These are phyloP conservation scores for Draba incana DNA, from an alignment of 345 rosid genomes.

Conservation along the genomic window DNA sequence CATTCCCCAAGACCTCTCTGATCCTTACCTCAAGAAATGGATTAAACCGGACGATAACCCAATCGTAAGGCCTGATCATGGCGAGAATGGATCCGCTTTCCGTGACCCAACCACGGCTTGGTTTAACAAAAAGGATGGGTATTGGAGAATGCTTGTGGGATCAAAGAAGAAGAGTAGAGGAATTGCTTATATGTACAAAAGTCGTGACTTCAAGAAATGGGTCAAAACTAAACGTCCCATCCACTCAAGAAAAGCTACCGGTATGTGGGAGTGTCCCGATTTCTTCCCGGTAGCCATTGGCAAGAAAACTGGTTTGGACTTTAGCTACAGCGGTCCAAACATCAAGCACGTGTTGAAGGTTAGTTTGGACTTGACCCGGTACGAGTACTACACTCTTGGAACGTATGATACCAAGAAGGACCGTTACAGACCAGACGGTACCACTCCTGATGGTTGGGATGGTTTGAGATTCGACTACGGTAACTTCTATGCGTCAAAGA, in stretches of 20 bases:
- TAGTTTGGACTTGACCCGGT: constrained; percentile 68
- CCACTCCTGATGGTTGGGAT: constrained; percentile 64
- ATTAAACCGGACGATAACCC: constrained; percentile 78
- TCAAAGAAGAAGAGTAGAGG: constrained; percentile 57
- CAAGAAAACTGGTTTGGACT: constrained; percentile 70
- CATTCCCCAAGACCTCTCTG: constrained; percentile 65
- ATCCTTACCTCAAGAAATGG: constrained; percentile 80
- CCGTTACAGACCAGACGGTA: constrained; percentile 55
- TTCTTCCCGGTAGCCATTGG: constrained; percentile 72
- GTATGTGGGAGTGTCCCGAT: constrained; percentile 98
- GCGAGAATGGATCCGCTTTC: constrained; percentile 68
- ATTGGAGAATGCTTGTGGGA: constrained; percentile 70
- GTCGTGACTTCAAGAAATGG: constrained; percentile 72
- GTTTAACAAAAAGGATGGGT: constrained; percentile 52
- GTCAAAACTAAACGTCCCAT: constrained; percentile 61
- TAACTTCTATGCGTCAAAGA: constrained; percentile 80
- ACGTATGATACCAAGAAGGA: constrained; percentile 51
- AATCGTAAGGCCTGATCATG: constrained; percentile 44
- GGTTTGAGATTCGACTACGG: constrained; percentile 81
- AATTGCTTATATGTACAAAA: constrained; percentile 64
- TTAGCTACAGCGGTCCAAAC: constrained; percentile 44
- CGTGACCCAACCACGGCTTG: constrained; percentile 96
- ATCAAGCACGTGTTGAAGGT: constrained; percentile 69
- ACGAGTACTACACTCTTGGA: constrained; percentile 75
- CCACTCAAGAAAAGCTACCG: constrained; percentile 58